Evolutionary conservation across 371 early-diverging fungal species (phyloP).

Genomic region (Haplosporangium sp.): DNA sequence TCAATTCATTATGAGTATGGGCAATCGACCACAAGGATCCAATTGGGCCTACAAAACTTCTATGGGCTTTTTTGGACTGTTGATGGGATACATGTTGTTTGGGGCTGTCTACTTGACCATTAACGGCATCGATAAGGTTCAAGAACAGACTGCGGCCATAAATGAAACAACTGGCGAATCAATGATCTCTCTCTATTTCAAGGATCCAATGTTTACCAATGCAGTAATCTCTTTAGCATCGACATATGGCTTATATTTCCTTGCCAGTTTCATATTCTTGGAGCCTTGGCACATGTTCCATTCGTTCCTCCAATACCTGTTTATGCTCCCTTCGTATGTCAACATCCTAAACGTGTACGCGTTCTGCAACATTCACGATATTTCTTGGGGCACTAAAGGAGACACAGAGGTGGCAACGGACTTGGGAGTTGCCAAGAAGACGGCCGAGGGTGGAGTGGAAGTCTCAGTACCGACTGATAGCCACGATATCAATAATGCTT

Average conservation of each 20-base stretch:
- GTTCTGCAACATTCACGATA: too few relatives aligned
- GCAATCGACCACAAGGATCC: slow-evolving; percentile 85
- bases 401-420: slow-evolving; percentile 59
- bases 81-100: slow-evolving; percentile 84
- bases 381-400: slow-evolving; percentile 76
- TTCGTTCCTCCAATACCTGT: slow-evolving; percentile 87
- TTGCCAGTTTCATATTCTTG: slow-evolving; percentile 80
- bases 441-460: slow-evolving; percentile 55
- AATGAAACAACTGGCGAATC: background rate
- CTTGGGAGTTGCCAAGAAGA: slow-evolving; percentile 41
- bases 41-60: slow-evolving; percentile 61
- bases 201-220: slow-evolving; percentile 77
- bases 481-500: slow-evolving; percentile 11
- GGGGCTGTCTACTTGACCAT: slow-evolving; percentile 46
- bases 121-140: background rate
- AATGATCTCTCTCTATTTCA: slow-evolving; percentile 1
- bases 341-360: slow-evolving; percentile 94
- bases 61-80: slow-evolving; percentile 78
- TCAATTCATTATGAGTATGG: slow-evolving; percentile 58
- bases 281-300: slow-evolving; percentile 98
- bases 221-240: slow-evolving; percentile 84
- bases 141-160: slow-evolving; percentile 59
- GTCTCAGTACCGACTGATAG: slow-evolving; percentile 59
- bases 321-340: slow-evolving; percentile 84
- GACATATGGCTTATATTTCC: slow-evolving; percentile 87